A percentile compares a stretch with the other conserved stretches of the same genome.
These are phyloP conservation scores for Fusarium nelsonii DNA, from an alignment of 2,329 filamentous ascomycete species.

Conservation along the genomic window DNA sequence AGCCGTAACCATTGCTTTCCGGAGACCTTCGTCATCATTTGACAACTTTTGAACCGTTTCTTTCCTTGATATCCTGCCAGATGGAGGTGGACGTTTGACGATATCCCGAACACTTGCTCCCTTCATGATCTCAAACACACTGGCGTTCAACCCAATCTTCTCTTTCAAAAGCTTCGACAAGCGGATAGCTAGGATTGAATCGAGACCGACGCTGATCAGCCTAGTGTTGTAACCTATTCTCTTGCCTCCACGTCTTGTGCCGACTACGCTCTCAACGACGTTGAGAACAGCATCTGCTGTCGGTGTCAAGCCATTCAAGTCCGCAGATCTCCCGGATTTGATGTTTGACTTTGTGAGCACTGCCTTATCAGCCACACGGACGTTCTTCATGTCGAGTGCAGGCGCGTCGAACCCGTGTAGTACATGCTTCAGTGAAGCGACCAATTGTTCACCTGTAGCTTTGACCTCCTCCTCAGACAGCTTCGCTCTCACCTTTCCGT, in stretches of 20 bases:
- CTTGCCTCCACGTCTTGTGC: background rate
- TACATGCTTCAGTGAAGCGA: background rate
- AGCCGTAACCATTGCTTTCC: background rate
- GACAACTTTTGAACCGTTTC: accelerated
- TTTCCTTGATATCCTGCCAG: background rate
- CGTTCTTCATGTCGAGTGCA: background rate
- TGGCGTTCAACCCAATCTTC: background rate
- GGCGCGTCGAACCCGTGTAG: background rate
- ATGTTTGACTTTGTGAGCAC: background rate
- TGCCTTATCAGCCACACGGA: background rate
- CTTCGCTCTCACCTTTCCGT: constrained; percentile 25
- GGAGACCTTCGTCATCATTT: background rate
- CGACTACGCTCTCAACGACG: constrained; percentile 10
- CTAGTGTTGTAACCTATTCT: constrained; percentile 12
- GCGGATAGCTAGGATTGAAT: constrained; percentile 29
- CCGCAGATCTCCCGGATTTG: accelerated
- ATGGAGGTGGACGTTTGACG: background rate
- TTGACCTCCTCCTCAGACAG: background rate
- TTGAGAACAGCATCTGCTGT: background rate
- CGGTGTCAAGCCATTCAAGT: background rate
- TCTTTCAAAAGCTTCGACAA: constrained; percentile 29
- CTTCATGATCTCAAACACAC: constrained; percentile 31
- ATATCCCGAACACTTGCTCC: constrained; percentile 12
- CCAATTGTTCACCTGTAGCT: background rate
- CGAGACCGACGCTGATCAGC: constrained; percentile 19